These are phyloP conservation scores for Acanthamoeba culbertsoni DNA, from an alignment of 208 protist genomes.

Conservation along the genomic window DNA sequence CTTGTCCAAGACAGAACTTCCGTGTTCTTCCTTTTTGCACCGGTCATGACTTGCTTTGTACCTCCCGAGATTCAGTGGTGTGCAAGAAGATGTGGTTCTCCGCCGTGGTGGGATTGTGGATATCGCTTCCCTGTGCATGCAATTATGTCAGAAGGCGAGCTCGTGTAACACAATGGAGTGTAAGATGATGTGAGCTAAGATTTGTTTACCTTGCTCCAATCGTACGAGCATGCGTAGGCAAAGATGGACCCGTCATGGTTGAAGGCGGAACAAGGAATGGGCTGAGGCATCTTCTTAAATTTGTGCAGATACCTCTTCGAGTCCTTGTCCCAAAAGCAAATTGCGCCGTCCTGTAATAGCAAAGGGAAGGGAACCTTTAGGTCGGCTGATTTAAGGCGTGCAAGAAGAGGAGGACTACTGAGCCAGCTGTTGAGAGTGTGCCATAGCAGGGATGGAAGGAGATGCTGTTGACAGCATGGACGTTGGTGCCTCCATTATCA, in stretches of 20 bases:
- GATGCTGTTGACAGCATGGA: slow-evolving; percentile 82
- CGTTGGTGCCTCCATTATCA: neutral
- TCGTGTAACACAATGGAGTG: no score
- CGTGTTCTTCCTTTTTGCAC: no score
- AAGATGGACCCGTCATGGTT: neutral
- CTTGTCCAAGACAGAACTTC: no score
- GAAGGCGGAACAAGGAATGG: neutral
- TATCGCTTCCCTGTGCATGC: neutral
- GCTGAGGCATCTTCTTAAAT: neutral
- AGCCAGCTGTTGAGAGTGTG: slow-evolving; percentile 82
- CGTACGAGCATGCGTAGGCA: slow-evolving; percentile 3
- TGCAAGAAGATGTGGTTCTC: neutral
- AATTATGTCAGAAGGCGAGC: no score
- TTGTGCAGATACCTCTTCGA: neutral
- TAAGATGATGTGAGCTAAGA: neutral
- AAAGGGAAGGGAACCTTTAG: no score
- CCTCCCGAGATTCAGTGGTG: neutral
- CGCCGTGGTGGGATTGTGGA: neutral
- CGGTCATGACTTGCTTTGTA: no score
- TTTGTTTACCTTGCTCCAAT: slow-evolving; percentile 10
- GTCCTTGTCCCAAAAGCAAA: slow-evolving; percentile 26
- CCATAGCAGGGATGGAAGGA: slow-evolving; percentile 75
- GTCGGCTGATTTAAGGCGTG: slow-evolving; percentile 77
- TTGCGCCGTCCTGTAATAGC: neutral
- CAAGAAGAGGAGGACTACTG: slow-evolving; percentile 60